A percentile compares a stretch with the other conserved stretches of the same genome.
These are phyloP conservation scores for Austroboletus novae-zelandiae DNA, from an alignment of 1,284 basidiomycete genomes.

Conservation along the genomic window DNA sequence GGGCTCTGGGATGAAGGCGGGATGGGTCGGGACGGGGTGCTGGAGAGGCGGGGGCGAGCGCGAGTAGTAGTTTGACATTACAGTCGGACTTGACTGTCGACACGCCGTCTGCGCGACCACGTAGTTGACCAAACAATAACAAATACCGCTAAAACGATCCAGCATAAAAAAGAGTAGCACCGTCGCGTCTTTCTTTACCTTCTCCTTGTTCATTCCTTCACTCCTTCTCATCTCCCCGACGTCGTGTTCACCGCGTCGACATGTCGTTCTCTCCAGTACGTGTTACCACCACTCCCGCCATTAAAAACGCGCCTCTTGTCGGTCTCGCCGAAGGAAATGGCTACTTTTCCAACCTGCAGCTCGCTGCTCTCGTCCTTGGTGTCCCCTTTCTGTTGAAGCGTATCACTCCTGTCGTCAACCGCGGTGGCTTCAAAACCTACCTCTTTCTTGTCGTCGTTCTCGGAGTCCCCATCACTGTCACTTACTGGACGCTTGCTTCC, in stretches of 20 bases:
- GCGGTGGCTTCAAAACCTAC: slow-evolving; percentile 83
- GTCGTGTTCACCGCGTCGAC: slow-evolving; percentile 14
- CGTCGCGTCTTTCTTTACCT: slow-evolving; percentile 5
- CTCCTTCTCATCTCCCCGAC: slow-evolving; percentile 1
- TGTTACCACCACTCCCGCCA: slow-evolving; percentile 61
- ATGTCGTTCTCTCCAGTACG: slow-evolving; percentile 53
- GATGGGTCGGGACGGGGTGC: slow-evolving; percentile 88
- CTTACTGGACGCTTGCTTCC: slow-evolving; percentile 91
- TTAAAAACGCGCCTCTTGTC: slow-evolving; percentile 80
- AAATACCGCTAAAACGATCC: slow-evolving; percentile 16
- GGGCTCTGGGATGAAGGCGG: slow-evolving; percentile 86
- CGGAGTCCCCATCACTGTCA: slow-evolving; percentile 77
- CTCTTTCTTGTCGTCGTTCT: slow-evolving; percentile 74
- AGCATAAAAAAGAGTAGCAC: slow-evolving; percentile 22
- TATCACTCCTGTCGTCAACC: slow-evolving; percentile 72
- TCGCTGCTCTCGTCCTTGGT: slow-evolving; percentile 73
- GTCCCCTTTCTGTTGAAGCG: slow-evolving; percentile 83
- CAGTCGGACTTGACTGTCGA: not conserved
- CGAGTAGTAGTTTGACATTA: slow-evolving; percentile 45
- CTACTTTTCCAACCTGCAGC: slow-evolving; percentile 78
- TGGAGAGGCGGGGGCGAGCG: slow-evolving; percentile 79
- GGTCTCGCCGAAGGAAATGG: slow-evolving; percentile 87
- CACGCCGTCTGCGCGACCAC: not conserved
- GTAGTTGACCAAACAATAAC: slow-evolving; percentile 17
- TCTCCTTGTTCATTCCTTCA: slow-evolving; percentile 22